phyloP scores from a whole-genome alignment of 495 filamentous ascomycete species.

The Penicillium daleae region DNA sequence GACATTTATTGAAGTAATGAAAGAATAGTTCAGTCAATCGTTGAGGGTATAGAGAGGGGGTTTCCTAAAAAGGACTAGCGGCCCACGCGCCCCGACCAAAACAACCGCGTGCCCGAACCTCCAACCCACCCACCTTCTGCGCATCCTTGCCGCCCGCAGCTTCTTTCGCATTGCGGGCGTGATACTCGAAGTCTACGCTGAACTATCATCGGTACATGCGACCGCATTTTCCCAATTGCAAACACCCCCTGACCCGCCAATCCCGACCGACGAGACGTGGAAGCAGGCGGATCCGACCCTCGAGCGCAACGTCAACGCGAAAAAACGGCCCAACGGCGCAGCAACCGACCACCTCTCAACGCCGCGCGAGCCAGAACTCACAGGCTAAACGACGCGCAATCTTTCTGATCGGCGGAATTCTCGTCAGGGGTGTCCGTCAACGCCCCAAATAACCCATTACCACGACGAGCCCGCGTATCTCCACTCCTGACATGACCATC shows the following conservation, averaged over 20 bases:
- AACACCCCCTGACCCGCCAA: slow-evolving; percentile 4
- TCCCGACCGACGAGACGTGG: slow-evolving; percentile 3
- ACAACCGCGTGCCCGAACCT: slow-evolving; percentile 51
- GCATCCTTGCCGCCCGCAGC: slow-evolving; percentile 30
- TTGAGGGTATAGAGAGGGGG: slow-evolving; percentile 20
- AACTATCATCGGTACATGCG: slow-evolving; percentile 3
- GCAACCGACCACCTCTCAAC: not conserved
- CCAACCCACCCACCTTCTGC: slow-evolving; percentile 32
- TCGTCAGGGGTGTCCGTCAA: slow-evolving; percentile 5
- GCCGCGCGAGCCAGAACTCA: not conserved
- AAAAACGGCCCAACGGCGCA: slow-evolving; percentile 13
- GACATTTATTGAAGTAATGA: not conserved
- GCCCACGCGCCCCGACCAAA: slow-evolving; percentile 55
- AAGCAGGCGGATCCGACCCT: slow-evolving; percentile 6
- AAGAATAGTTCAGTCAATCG: not conserved
- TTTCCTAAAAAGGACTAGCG: slow-evolving; percentile 45
- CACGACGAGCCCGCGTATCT: slow-evolving; percentile 15
- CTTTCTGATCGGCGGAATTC: not conserved
- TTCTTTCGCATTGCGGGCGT: slow-evolving; percentile 24
- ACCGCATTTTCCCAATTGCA: not conserved
- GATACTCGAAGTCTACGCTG: slow-evolving; percentile 5
- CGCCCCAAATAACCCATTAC: not conserved
- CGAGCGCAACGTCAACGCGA: slow-evolving; percentile 17
- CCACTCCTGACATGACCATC: slow-evolving; percentile 51
- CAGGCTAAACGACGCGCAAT: slow-evolving; percentile 11